phyloP scores from a whole-genome alignment of 2,329 filamentous ascomycete species.

The Calonectria hongkongensis region DNA sequence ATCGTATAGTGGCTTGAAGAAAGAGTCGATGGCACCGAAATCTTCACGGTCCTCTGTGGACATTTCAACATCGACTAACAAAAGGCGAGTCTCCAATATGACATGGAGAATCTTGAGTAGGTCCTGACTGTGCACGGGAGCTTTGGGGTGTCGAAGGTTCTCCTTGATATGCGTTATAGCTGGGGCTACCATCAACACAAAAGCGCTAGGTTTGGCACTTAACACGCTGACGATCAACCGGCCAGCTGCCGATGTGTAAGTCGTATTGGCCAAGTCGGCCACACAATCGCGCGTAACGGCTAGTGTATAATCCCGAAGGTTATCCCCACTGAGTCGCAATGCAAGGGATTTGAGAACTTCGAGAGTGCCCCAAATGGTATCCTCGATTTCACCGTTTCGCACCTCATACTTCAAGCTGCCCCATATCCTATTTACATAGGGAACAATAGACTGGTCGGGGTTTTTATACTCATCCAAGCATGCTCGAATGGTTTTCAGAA shows the following conservation, averaged over 20 bases:
- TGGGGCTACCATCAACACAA: conserved; percentile 68
- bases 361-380: conserved; percentile 74
- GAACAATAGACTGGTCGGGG: conserved; percentile 67
- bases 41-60: conserved; percentile 60
- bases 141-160: conserved; percentile 70
- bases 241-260: conserved; percentile 72
- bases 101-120: conserved; percentile 71
- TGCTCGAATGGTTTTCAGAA: conserved; percentile 73
- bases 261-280: conserved; percentile 71
- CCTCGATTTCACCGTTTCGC: conserved; percentile 75
- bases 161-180: conserved; percentile 70
- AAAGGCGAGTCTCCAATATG: conserved; percentile 67
- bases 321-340: conserved; percentile 65
- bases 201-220: conserved; percentile 68
- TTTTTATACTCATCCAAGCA: conserved; percentile 71
- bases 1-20: conserved; percentile 65
- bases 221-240: conserved; percentile 71
- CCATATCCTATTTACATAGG: conserved; percentile 73
- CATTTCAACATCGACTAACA: conserved; percentile 60
- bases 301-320: conserved; percentile 67
- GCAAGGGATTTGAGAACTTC: conserved; percentile 72
- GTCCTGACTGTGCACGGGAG: conserved; percentile 70
- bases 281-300: conserved; percentile 72
- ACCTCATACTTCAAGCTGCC: conserved; percentile 78
- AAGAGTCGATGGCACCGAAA: conserved; percentile 60